phyloP scores from a whole-genome alignment of 192 early-diverging fungal species.

The Chytriomyces hyalinus region DNA sequence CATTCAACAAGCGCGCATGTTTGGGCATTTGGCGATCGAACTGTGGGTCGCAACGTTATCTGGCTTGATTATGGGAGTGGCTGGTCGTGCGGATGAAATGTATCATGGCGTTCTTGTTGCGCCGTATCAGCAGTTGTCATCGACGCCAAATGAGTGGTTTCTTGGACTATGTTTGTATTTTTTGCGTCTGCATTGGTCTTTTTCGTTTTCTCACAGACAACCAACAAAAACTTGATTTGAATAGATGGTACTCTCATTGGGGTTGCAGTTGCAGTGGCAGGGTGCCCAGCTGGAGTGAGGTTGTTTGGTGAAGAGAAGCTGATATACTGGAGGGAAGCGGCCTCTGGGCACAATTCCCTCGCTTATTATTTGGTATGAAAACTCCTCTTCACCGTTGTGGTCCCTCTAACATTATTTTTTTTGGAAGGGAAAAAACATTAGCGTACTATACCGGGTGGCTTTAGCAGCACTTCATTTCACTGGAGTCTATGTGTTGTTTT shows the following conservation, averaged over 20 bases:
- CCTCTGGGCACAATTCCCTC: constrained; percentile 36
- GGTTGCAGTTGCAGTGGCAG: constrained; percentile 38
- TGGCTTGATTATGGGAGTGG: constrained; percentile 29
- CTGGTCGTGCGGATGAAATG: neutral
- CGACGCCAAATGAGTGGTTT: constrained; percentile 28
- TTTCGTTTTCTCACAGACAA: neutral
- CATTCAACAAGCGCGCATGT: constrained; percentile 8
- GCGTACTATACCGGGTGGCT: constrained; percentile 42
- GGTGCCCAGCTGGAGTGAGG: constrained; percentile 38
- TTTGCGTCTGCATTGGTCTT: neutral
- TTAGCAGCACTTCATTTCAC: constrained; percentile 51
- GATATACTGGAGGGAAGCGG: constrained; percentile 44
- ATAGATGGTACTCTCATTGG: constrained; percentile 23
- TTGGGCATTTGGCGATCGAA: constrained; percentile 13
- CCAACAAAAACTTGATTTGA: neutral
- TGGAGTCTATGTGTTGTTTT: constrained; percentile 40
- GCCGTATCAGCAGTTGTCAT: constrained; percentile 17
- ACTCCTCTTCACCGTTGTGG: neutral
- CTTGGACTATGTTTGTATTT: constrained; percentile 20
- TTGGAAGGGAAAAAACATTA: constrained; percentile 45
- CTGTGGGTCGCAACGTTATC: constrained; percentile 15
- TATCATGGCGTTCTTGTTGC: constrained; percentile 17
- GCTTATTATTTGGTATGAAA: constrained; percentile 38
- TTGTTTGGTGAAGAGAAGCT: constrained; percentile 41
- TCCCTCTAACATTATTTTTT: neutral